Evolutionary conservation across 2,329 filamentous ascomycete genomes (phyloP), one percentile per base, ranked within the genome.

Genomic region (Gremmenia infestans): DNA sequence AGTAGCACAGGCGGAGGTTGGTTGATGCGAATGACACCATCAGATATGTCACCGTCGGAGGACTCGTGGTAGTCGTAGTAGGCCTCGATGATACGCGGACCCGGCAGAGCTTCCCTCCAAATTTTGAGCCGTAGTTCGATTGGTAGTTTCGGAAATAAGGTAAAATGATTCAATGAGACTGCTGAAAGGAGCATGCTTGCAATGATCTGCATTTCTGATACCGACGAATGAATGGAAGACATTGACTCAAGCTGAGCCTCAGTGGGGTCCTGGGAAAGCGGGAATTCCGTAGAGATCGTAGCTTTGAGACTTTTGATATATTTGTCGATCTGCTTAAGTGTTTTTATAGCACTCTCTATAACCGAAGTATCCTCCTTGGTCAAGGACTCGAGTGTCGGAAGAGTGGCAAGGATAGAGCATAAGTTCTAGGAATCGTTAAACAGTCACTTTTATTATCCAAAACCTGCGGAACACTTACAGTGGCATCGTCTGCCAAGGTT

Each of bases 101-200:
- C 15, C n/a, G 25, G 25, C 28, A 49, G 15, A 15, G 25, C 23
- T 15, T 15, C 23, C 17, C 17, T 36, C 22, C 73, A 72, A 55
- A 78, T 74, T 54, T 76, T 73, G 50, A 48, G 7, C 5, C 56
- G 56, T 12, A 58, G 14, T 28, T 58, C 53, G 15, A 8, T 48
- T 19, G 53, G 56, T 9, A 56, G 53, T n/a, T 53, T 52, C 6
- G 39, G 17, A n/a, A 52, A 53, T 23, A 45, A 32, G 7, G 8
- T 25, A 45, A 52, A 49, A 5, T 17, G 9, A 6, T 17, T 36
- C 8, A 9, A 15, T 35, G 15, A 23, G 6, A 12, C 23, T 17
- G 25, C 23, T 14, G 47, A 49, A n/a, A 15, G 6, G 3, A 36
- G 23, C 9, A 5, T 32, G 12, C 7, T 19, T 17, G 25, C 25